Percentiles rank a stretch among this genome's conserved stretches.
Evolutionary conservation across 78 protist genomes (phyloP).

Genomic region (Planoprotostelium fungivorum): DNA sequence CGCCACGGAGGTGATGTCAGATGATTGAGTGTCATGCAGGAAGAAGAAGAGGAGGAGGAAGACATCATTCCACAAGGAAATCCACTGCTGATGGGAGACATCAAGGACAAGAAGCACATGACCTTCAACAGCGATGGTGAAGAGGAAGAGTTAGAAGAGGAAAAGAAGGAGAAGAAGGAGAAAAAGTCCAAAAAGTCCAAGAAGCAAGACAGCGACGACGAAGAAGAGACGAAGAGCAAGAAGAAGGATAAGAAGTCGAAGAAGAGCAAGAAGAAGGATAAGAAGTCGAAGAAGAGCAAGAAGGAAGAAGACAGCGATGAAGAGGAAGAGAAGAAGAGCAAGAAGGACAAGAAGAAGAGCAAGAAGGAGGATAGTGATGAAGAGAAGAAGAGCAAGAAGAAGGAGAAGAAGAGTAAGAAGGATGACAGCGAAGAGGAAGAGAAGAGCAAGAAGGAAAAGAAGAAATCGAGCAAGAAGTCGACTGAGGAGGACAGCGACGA

Average conservation of each 20-base stretch:
- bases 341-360: not conserved
- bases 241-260: not conserved
- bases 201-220: not conserved
- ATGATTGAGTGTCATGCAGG: conserved; percentile 5
- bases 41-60: conserved; percentile 14
- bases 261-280: not conserved
- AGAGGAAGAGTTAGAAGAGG: not conserved
- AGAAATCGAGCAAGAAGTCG: not conserved
- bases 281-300: not conserved
- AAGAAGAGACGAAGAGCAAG: not conserved
- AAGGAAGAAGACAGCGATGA: not conserved
- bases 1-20: not conserved
- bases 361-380: not conserved
- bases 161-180: conserved; percentile 1
- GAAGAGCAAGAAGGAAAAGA: not conserved
- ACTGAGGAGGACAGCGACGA: not conserved
- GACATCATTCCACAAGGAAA: conserved; percentile 4
- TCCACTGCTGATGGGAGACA: not conserved
- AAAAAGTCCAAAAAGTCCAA: not conserved
- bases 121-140: not conserved
- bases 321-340: conserved; percentile 3
- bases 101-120: not conserved
- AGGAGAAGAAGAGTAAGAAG: not conserved
- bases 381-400: not conserved
- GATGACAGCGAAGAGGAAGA: not conserved